A percentile compares a stretch with the other conserved stretches of the same genome.
Conservation (phyloP, 352 stramenopile species). For the Globisporangium orthogonon region DNA sequence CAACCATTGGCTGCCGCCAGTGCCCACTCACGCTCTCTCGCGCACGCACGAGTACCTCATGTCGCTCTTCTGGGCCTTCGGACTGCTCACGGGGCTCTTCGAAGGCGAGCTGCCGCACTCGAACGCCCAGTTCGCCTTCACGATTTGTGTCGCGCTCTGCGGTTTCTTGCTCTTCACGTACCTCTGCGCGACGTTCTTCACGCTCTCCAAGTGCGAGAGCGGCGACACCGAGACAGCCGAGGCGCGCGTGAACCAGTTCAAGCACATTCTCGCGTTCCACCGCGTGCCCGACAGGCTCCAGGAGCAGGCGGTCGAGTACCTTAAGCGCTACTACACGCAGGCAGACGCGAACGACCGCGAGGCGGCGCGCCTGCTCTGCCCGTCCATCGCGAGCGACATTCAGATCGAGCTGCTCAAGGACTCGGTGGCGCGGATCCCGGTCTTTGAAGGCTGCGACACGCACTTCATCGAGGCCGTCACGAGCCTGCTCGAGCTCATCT, state of each 20-base stretch:
- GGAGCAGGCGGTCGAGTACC: constrained; percentile 48
- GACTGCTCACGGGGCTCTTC: constrained; percentile 44
- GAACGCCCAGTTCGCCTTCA: constrained; percentile 53
- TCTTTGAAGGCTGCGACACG: constrained; percentile 49
- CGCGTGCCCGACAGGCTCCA: constrained; percentile 43
- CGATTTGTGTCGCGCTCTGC: constrained; percentile 41
- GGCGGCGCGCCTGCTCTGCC: constrained; percentile 47
- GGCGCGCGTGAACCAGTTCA: constrained; percentile 59
- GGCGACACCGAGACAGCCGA: constrained; percentile 46
- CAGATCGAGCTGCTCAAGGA: constrained; percentile 52
- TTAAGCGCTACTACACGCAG: constrained; percentile 63
- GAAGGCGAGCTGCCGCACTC: constrained; percentile 53
- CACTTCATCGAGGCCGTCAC: constrained; percentile 59
- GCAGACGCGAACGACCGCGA: constrained; percentile 56
- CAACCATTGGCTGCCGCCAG: constrained; percentile 43
- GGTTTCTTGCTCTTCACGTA: constrained; percentile 68
- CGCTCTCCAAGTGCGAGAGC: constrained; percentile 64
- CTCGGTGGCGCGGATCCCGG: constrained; percentile 44
- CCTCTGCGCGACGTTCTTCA: constrained; percentile 67
- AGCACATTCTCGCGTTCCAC: constrained; percentile 62
- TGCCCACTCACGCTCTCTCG: constrained; percentile 9
- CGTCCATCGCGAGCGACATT: constrained; percentile 67
- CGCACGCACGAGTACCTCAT: constrained; percentile 31
- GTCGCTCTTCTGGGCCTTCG: constrained; percentile 66
- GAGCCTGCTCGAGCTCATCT: constrained; percentile 46